These are phyloP conservation scores for Russula virescens DNA, from an alignment of 768 basidiomycete genomes.

Conservation along the genomic window DNA sequence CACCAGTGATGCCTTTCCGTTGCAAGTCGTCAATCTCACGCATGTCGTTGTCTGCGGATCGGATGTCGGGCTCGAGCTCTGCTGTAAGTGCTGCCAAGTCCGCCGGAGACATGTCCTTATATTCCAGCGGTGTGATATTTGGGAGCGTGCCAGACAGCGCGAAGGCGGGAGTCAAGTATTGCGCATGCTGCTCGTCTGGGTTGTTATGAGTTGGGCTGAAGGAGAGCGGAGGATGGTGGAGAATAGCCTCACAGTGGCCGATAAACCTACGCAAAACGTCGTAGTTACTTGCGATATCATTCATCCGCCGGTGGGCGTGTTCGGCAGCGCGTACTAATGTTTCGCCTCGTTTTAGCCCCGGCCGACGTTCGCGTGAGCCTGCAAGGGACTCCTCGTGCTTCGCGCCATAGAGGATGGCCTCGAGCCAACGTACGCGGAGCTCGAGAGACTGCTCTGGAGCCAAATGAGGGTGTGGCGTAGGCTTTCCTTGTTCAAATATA, in stretches of 20 bases:
- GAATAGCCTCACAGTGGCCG: conserved; percentile 49
- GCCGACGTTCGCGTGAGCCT: conserved; percentile 36
- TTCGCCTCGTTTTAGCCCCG: conserved; percentile 45
- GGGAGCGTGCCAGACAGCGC: conserved; percentile 59
- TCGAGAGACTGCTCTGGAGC: conserved; percentile 67
- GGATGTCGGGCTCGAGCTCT: conserved; percentile 82
- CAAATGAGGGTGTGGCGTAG: conserved; percentile 33
- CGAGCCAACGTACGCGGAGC: conserved; percentile 72
- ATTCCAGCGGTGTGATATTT: conserved; percentile 42
- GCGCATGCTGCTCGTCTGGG: conserved; percentile 71
- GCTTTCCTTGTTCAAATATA: neutral
- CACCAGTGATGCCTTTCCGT: conserved; percentile 62
- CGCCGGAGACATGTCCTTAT: conserved; percentile 57
- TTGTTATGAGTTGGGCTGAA: neutral
- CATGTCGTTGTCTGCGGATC: conserved; percentile 76
- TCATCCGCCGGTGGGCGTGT: conserved; percentile 52
- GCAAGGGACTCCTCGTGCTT: conserved; percentile 36
- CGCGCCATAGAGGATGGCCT: conserved; percentile 67
- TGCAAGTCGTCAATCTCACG: conserved; percentile 68
- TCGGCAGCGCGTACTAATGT: conserved; percentile 55
- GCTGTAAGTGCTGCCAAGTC: conserved; percentile 65
- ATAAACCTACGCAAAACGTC: conserved; percentile 73
- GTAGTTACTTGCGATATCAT: conserved; percentile 55
- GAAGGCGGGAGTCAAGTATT: conserved; percentile 68
- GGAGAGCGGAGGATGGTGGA: conserved; percentile 26